phyloP scores from a whole-genome alignment of 176 grass and related monocot genomes.

The Chrysopogon serrulatus region DNA sequence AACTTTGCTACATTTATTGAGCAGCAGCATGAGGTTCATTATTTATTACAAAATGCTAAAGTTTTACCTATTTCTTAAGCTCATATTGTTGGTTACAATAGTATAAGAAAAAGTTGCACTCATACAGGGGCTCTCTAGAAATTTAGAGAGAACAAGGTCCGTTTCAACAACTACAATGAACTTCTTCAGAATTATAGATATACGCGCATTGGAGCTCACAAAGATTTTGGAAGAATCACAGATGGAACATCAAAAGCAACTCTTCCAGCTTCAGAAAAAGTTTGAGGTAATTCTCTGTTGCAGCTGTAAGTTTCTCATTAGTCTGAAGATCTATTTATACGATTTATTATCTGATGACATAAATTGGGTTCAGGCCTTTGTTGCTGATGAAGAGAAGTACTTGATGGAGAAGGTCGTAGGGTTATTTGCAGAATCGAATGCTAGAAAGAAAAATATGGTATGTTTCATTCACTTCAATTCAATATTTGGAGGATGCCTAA shows the following conservation, averaged over 20 bases:
- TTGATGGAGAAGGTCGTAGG: constrained; percentile 71
- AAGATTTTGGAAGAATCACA: constrained; percentile 69
- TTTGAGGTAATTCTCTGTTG: constrained; percentile 59
- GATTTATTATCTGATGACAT: constrained; percentile 1
- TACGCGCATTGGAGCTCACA: constrained; percentile 50
- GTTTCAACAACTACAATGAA: constrained; percentile 55
- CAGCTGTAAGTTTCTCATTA: background rate
- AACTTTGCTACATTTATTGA: constrained; percentile 50
- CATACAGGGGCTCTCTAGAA: constrained; percentile 57
- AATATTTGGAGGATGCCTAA: background rate
- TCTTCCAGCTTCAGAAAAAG: constrained; percentile 59
- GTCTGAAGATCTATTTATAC: background rate
- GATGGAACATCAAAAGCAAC: constrained; percentile 50
- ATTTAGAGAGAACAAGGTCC: constrained; percentile 65
- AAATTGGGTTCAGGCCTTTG: constrained; percentile 46
- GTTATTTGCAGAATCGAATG: constrained; percentile 64
- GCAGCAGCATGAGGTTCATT: constrained; percentile 56
- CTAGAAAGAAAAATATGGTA: constrained; percentile 89
- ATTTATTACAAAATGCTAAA: constrained; percentile 12
- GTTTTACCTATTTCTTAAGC: background rate
- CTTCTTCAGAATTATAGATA: constrained; percentile 61
- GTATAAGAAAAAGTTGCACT: constrained; percentile 12
- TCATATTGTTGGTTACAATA: background rate
- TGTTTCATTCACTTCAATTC: background rate
- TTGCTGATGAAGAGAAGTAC: constrained; percentile 66